Evolutionary conservation across 164 flowering plant genomes (phyloP).

Genomic region (Taxillus chinensis): DNA sequence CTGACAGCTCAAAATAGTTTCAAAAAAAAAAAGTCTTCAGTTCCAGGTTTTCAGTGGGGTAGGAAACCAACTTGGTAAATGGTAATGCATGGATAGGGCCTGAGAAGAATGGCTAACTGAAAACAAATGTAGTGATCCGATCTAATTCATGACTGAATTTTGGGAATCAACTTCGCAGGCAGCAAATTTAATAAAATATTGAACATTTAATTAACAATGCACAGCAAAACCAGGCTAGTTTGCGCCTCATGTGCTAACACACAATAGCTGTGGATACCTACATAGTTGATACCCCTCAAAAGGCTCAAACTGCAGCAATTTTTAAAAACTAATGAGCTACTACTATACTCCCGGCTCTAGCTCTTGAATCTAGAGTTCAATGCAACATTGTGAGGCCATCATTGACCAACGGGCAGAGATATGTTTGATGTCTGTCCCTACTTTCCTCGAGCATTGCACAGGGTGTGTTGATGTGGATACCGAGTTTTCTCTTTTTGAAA

Average conservation of each 20-base stretch:
- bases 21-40: too few relatives aligned
- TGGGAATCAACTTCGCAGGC: too few relatives aligned
- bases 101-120: too few relatives aligned
- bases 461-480: slow-evolving; percentile 5
- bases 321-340: not conserved
- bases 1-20: too few relatives aligned
- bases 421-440: slow-evolving; percentile 25
- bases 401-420: slow-evolving; percentile 22
- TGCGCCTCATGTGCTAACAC: too few relatives aligned
- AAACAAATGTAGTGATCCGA: too few relatives aligned
- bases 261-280: not conserved
- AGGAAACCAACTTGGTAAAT: too few relatives aligned
- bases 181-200: too few relatives aligned
- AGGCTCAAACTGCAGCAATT: not conserved
- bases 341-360: slow-evolving; percentile 4
- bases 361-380: not conserved
- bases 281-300: not conserved
- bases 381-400: slow-evolving; percentile 1
- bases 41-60: too few relatives aligned
- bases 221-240: not conserved
- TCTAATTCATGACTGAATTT: too few relatives aligned
- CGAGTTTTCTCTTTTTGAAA: slow-evolving; percentile 20
- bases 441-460: slow-evolving; percentile 13
- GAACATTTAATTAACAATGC: not conserved
- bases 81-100: too few relatives aligned